phyloP scores from a whole-genome alignment of 2,329 filamentous ascomycete genomes.

The Calonectria henricotiae region DNA sequence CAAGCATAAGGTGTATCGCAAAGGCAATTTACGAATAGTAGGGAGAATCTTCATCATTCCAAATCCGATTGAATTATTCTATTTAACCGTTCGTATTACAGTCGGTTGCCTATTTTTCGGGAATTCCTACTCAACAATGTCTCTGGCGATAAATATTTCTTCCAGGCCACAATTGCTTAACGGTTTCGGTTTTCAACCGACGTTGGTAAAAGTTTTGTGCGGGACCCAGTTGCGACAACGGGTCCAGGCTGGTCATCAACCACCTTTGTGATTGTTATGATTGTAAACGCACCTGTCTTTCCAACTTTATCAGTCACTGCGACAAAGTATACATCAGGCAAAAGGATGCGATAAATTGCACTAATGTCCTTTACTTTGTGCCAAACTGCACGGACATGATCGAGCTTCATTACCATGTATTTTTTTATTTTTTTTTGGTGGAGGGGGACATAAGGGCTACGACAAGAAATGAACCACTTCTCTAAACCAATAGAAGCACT shows the following conservation, averaged over 20 bases:
- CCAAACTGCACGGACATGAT: neutral
- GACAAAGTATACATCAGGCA: neutral
- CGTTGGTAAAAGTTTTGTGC: neutral
- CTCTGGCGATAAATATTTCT: neutral
- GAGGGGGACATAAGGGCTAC: too few relatives aligned
- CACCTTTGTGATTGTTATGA: neutral
- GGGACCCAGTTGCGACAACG: neutral
- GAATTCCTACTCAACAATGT: too few relatives aligned
- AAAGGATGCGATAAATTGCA: neutral
- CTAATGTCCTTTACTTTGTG: neutral
- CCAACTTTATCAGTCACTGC: constrained; percentile 2
- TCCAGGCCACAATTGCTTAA: neutral
- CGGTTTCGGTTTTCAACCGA: neutral
- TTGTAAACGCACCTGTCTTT: neutral
- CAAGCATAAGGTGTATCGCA: too few relatives aligned
- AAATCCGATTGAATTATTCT: too few relatives aligned
- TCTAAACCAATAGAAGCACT: too few relatives aligned
- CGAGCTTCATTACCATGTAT: neutral
- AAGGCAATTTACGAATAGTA: too few relatives aligned
- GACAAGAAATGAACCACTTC: too few relatives aligned
- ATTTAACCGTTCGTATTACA: too few relatives aligned
- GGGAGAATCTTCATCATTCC: too few relatives aligned
- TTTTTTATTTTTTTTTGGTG: neutral
- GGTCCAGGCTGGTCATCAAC: neutral
- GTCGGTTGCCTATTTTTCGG: too few relatives aligned